Conservation (phyloP, 1,284 basidiomycete genomes). For the Stygiomarasmius scandens region DNA sequence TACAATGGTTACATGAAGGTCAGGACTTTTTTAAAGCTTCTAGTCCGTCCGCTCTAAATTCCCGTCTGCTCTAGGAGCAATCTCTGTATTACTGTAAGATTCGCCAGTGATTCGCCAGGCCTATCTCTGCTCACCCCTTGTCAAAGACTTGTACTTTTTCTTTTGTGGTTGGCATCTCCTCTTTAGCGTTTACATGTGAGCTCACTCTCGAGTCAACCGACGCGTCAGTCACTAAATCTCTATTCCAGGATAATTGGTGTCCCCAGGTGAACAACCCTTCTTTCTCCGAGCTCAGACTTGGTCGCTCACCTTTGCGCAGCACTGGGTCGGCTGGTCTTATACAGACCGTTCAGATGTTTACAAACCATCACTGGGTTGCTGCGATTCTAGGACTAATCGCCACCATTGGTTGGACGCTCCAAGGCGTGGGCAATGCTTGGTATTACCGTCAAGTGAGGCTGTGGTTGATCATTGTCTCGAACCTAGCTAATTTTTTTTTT, state of each 20-base stretch:
- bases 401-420: conserved; percentile 86
- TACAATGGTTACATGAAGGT: conserved; percentile 98
- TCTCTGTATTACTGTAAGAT: conserved; percentile 79
- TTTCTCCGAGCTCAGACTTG: conserved; percentile 6
- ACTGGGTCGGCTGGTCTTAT: conserved; percentile 96
- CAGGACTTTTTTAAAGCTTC: conserved; percentile 26
- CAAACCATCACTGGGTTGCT: conserved; percentile 64
- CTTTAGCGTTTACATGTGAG: conserved; percentile 87
- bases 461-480: not conserved
- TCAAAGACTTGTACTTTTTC: conserved; percentile 89
- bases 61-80: conserved; percentile 62
- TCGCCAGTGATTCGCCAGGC: conserved; percentile 24
- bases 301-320: conserved; percentile 36
- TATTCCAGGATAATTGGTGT: conserved; percentile 80
- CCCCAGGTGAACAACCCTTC: conserved; percentile 54
- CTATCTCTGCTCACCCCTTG: conserved; percentile 28
- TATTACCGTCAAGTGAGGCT: conserved; percentile 73
- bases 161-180: conserved; percentile 93
- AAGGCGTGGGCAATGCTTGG: conserved; percentile 81
- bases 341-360: conserved; percentile 83
- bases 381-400: conserved; percentile 81
- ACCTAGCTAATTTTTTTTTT: conserved; percentile 18
- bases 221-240: conserved; percentile 23
- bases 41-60: conserved; percentile 15
- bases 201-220: conserved; percentile 20